Conservation (phyloP, 305 asterid species). For the Caryopteris hybrid region DNA sequence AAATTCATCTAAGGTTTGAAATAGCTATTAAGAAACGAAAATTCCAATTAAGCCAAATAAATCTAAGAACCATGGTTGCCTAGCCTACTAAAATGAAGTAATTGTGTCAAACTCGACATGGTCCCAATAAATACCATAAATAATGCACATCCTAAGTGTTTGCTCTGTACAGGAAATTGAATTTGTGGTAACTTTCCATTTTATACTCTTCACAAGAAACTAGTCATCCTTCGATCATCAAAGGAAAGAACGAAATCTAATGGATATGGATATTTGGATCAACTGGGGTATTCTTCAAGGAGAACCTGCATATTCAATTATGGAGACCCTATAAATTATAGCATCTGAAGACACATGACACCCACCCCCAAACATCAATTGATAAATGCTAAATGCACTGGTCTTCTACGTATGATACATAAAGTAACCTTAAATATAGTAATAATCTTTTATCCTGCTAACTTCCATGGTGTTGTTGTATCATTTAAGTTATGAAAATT, state of each 20-base stretch:
- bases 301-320: neutral
- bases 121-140: neutral
- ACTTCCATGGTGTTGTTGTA: neutral
- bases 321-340: constrained; percentile 5
- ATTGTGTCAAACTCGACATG: neutral
- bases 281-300: neutral
- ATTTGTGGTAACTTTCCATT: neutral
- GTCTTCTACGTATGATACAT: neutral
- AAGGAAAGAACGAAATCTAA: neutral
- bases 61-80: constrained; percentile 6
- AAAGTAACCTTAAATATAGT: neutral
- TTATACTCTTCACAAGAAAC: neutral
- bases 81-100: neutral
- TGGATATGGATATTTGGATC: neutral
- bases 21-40: neutral
- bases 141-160: neutral
- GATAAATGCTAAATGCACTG: neutral
- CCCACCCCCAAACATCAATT: constrained; percentile 13
- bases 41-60: neutral
- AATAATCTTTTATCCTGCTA: neutral
- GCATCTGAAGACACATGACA: neutral
- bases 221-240: neutral
- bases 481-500: neutral
- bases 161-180: neutral
- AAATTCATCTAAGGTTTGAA: neutral